These are phyloP conservation scores for Solanum gracilifrons DNA, from an alignment of 257 asterid genomes.

Conservation along the genomic window DNA sequence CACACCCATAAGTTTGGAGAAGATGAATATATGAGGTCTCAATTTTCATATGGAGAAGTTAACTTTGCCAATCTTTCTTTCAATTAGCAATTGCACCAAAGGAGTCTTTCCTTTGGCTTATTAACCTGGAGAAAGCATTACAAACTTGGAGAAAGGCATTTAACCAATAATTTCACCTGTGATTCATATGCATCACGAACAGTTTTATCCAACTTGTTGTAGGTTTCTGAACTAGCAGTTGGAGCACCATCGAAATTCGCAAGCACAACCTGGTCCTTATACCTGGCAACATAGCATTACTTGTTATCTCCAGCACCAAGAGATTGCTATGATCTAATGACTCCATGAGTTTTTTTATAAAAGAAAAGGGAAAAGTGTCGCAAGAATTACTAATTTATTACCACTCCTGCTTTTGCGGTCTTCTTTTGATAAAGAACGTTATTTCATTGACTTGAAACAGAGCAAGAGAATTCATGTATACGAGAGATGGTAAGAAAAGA, in stretches of 20 bases:
- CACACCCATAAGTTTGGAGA: too few relatives aligned
- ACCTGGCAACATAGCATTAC: background rate
- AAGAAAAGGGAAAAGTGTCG: background rate
- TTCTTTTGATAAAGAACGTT: background rate
- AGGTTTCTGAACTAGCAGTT: background rate
- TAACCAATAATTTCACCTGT: background rate
- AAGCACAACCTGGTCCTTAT: background rate
- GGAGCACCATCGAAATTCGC: background rate
- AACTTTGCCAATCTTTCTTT: too few relatives aligned
- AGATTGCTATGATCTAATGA: background rate
- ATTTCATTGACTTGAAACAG: background rate
- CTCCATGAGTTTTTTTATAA: background rate
- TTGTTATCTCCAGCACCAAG: background rate
- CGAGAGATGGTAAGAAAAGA: background rate
- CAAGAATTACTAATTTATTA: too few relatives aligned
- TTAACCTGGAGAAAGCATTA: too few relatives aligned
- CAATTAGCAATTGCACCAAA: too few relatives aligned
- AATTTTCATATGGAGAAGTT: too few relatives aligned
- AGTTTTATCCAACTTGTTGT: background rate
- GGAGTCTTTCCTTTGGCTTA: too few relatives aligned
- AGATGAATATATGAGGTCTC: too few relatives aligned
- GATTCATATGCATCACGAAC: background rate
- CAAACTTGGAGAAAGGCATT: background rate
- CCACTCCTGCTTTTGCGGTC: background rate
- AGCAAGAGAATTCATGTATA: background rate